Conservation (phyloP, 257 asterid genomes). For the Marsdenia floribunda region DNA sequence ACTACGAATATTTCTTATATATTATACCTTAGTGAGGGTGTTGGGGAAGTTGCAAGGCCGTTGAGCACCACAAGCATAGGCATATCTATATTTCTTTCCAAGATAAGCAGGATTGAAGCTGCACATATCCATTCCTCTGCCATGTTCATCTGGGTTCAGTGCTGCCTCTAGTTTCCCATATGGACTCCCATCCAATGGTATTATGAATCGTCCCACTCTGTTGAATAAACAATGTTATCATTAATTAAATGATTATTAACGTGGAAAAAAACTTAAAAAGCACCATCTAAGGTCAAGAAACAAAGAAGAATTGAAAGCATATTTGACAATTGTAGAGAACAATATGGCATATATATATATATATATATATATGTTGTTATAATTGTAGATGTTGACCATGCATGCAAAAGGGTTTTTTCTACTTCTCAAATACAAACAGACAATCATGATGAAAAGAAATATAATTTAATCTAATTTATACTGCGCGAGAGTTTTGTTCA, state of each 20-base stretch:
- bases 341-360: not conserved
- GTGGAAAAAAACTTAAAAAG: not conserved
- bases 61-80: slow-evolving; percentile 92
- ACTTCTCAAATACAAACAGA: too few species aligned
- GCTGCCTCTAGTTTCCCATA: slow-evolving; percentile 77
- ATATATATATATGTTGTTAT: not conserved
- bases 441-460: too few species aligned
- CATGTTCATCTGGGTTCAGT: slow-evolving; percentile 86
- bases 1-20: too few species aligned
- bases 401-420: not conserved
- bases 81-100: slow-evolving; percentile 81
- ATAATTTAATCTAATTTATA: too few species aligned
- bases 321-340: not conserved
- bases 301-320: not conserved
- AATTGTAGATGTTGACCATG: not conserved
- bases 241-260: not conserved
- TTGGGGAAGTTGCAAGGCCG: slow-evolving; percentile 97
- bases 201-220: slow-evolving; percentile 85
- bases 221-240: too few species aligned
- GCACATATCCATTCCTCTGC: slow-evolving; percentile 94
- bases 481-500: too few species aligned
- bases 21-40: slow-evolving; percentile 77
- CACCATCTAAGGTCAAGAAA: not conserved
- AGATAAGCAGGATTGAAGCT: slow-evolving; percentile 65
- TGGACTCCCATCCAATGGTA: slow-evolving; percentile 80